A percentile compares a stretch with the other conserved stretches of the same genome.
Conservation (phyloP, 768 basidiomycete species). For the Russula lepida region DNA sequence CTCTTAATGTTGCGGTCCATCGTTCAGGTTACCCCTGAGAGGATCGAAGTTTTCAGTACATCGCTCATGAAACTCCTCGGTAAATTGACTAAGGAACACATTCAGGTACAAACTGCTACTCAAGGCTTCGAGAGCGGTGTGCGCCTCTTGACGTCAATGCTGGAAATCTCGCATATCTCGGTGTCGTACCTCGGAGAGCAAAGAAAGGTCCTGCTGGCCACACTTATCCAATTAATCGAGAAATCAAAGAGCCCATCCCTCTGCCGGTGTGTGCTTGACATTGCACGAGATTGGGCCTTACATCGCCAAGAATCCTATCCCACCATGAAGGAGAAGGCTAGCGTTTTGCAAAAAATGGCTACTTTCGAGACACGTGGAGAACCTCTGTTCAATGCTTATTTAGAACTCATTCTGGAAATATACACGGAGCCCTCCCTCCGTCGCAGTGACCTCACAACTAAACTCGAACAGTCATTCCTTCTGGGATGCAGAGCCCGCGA, state of each 20-base stretch:
- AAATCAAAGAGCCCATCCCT: conserved; percentile 76
- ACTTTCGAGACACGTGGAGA: conserved; percentile 74
- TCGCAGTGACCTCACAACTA: conserved; percentile 87
- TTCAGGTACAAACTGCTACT: conserved; percentile 28
- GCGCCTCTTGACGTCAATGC: conserved; percentile 62
- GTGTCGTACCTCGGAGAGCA: conserved; percentile 83
- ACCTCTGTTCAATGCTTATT: conserved; percentile 70
- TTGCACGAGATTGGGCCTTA: conserved; percentile 86
- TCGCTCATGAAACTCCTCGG: conserved; percentile 76
- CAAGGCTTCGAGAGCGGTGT: conserved; percentile 50
- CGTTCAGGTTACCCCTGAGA: conserved; percentile 69
- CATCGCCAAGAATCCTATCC: conserved; percentile 79
- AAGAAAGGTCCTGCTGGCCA: conserved; percentile 68
- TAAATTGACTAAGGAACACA: conserved; percentile 83
- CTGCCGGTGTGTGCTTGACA: conserved; percentile 78
- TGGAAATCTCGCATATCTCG: conserved; percentile 78
- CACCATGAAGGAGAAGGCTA: conserved; percentile 92
- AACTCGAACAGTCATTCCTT: conserved; percentile 88
- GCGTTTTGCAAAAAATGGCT: conserved; percentile 80
- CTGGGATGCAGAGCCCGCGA: conserved; percentile 86
- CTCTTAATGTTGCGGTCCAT: conserved; percentile 84
- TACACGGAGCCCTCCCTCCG: conserved; percentile 82
- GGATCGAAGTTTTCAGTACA: conserved; percentile 70
- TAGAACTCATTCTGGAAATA: conserved; percentile 88
- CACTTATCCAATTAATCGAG: conserved; percentile 75